Evolutionary conservation across 2,329 filamentous ascomycete species (phyloP).

Genomic region (Alternaria novae-zelandiae): DNA sequence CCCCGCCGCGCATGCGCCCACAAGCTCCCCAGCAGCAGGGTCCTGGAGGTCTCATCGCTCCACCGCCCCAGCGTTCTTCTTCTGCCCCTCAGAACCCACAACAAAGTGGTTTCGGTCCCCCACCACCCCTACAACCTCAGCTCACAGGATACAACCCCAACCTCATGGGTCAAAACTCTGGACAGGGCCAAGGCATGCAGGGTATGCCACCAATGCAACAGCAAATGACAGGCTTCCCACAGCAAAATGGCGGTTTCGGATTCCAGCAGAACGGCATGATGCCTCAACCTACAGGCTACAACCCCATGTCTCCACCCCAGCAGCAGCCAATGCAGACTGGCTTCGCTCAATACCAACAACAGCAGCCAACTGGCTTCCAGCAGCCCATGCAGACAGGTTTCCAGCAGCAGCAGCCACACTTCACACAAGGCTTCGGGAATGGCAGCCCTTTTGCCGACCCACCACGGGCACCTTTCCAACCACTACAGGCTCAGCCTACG

Average conservation of each 20-base stretch:
- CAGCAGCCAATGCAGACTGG: slow-evolving; percentile 54
- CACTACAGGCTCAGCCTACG: slow-evolving; percentile 48
- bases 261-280: slow-evolving; percentile 49
- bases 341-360: slow-evolving; percentile 52
- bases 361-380: slow-evolving; percentile 51
- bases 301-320: slow-evolving; percentile 41
- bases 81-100: slow-evolving; percentile 81
- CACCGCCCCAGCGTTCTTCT: slow-evolving; percentile 79
- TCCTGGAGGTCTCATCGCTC: slow-evolving; percentile 71
- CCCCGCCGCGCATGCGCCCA: slow-evolving; percentile 69
- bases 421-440: slow-evolving; percentile 55
- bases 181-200: slow-evolving; percentile 51
- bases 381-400: slow-evolving; percentile 57
- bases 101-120: slow-evolving; percentile 72
- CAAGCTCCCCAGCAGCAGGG: slow-evolving; percentile 69
- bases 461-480: slow-evolving; percentile 54
- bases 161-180: slow-evolving; percentile 68
- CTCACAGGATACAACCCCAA: slow-evolving; percentile 72
- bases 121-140: slow-evolving; percentile 79
- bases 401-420: slow-evolving; percentile 35
- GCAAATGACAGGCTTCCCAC: slow-evolving; percentile 50
- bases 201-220: slow-evolving; percentile 45
- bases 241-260: slow-evolving; percentile 41
- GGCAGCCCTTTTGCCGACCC: slow-evolving; percentile 62
- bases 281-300: slow-evolving; percentile 48